phyloP scores from a whole-genome alignment of 2,329 filamentous ascomycete genomes.

The Aphanoascus verrucosus region DNA sequence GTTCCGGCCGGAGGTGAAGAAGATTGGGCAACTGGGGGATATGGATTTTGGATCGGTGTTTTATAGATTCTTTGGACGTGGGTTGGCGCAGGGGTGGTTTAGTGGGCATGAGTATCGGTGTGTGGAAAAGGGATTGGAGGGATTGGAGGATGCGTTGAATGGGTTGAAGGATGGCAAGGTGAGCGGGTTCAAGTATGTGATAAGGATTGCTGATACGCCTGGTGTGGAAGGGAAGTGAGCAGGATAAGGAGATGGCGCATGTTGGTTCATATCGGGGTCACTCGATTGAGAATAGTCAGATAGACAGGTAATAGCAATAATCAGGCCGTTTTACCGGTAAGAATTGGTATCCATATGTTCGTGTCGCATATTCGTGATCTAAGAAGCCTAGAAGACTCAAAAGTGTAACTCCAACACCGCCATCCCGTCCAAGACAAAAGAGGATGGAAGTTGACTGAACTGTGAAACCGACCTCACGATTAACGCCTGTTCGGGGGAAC shows the following conservation, averaged over 20 bases:
- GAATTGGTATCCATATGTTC: no score
- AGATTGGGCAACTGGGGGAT: conserved; percentile 21
- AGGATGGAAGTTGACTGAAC: no score
- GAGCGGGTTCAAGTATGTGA: conserved; percentile 55
- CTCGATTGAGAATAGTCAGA: no score
- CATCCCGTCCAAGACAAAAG: no score
- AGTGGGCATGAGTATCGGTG: conserved; percentile 42
- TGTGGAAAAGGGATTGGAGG: conserved; percentile 43
- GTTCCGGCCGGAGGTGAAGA: conserved; percentile 18
- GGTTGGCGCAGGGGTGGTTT: conserved; percentile 42
- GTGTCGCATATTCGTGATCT: no score
- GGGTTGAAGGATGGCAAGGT: conserved; percentile 51
- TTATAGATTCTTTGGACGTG: conserved; percentile 37
- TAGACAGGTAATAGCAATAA: no score
- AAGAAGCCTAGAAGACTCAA: no score
- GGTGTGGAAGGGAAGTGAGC: conserved; percentile 12
- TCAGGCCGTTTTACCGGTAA: no score
- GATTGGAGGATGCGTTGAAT: conserved; percentile 37
- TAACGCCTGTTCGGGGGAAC: no score
- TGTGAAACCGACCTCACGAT: no score
- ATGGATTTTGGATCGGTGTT: conserved; percentile 39
- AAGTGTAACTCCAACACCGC: no score
- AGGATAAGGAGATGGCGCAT: background rate
- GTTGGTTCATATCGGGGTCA: no score
- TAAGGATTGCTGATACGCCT: conserved; percentile 40